These are phyloP conservation scores for Fermentozyma sake DNA, from an alignment of 1,139 yeast species.

Conservation along the genomic window DNA sequence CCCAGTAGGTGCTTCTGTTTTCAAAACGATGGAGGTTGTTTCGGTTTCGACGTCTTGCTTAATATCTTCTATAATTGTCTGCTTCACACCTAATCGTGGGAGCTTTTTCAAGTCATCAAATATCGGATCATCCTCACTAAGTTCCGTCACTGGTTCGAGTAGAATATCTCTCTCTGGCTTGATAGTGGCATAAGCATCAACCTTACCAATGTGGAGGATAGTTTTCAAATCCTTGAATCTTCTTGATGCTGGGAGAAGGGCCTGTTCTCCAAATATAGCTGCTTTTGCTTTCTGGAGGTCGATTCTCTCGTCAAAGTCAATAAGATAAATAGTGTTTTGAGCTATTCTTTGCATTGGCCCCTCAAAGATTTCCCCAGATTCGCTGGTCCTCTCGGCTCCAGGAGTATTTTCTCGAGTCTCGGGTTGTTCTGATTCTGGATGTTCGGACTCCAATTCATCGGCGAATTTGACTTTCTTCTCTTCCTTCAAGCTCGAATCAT, in stretches of 20 bases:
- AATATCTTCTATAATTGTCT: slow-evolving; percentile 43
- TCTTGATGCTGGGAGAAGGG: slow-evolving; percentile 48
- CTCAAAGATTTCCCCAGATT: slow-evolving; percentile 37
- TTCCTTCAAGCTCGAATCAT: slow-evolving; percentile 6
- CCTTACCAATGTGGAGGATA: slow-evolving; percentile 44
- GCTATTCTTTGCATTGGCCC: slow-evolving; percentile 64
- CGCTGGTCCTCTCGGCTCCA: slow-evolving; percentile 7
- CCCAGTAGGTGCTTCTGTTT: slow-evolving; percentile 71
- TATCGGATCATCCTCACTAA: slow-evolving; percentile 34
- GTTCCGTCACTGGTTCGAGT: slow-evolving; percentile 29
- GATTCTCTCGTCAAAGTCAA: slow-evolving; percentile 35
- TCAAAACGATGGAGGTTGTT: slow-evolving; percentile 43
- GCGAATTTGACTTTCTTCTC: slow-evolving; percentile 26
- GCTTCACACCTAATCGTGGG: slow-evolving; percentile 63
- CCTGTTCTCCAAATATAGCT: slow-evolving; percentile 57
- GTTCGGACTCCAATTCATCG: slow-evolving; percentile 14
- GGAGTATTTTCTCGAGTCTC: slow-evolving; percentile 4
- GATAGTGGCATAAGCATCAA: slow-evolving; percentile 34
- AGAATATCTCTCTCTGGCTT: slow-evolving; percentile 35
- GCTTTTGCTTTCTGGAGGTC: slow-evolving; percentile 20
- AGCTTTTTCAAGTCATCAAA: slow-evolving; percentile 52
- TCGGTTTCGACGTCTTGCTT: slow-evolving; percentile 38
- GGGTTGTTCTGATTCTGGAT: slow-evolving; percentile 4
- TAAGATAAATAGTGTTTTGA: slow-evolving; percentile 44
- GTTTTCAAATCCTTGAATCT: slow-evolving; percentile 55